Evolutionary conservation across 2,329 filamentous ascomycete species (phyloP), one percentile per base, ranked within the genome.

Genomic region (Aspergillus phoenicis): DNA sequence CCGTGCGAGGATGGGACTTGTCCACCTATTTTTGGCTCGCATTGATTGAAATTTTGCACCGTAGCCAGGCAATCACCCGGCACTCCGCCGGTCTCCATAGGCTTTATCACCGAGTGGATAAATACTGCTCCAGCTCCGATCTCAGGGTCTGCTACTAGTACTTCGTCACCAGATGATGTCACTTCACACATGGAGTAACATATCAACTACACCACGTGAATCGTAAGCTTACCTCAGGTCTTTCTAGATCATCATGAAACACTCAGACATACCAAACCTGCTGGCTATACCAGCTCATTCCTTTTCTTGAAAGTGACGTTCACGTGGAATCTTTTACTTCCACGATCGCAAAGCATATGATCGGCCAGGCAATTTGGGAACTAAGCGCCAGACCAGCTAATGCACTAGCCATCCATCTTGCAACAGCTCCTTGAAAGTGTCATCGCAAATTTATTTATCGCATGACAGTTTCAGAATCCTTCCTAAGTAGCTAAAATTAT

Each of bases 21-120:
- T 45, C 26, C 39, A 30, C 52, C 52, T 55, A 43, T 55, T 55
- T 55, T 55, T 43, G 52, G 52, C 52, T 11, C 52, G 38, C 38
- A 17, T 55, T 41, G 13, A 13, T 15, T 20, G n/a, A 38, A 17
- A 43, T 20, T 20, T 24, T 15, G 26, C 39, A 43, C 24, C 26
- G 6, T 8, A 39, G 38, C n/a, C 52, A 13, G n/a, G 52, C 33
- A 55, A 55, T 30, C 38, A n/a, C 52, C 52, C 41, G 53, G 53
- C 39, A 30, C 24, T 56, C 53, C 53, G 53, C 39, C 53, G 53
- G 53, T 36, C 26, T 43, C 53, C 53, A 39, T 45, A 41, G 15
- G 30, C 36, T 8, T 38, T 54, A 28, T 41, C 22, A n/a, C 22
- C 20, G n/a, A 43, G 53, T 56, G 53, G 53, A 43, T 56, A 58